phyloP scores from a whole-genome alignment of 768 basidiomycete genomes.

The Russula ochroleuca region DNA sequence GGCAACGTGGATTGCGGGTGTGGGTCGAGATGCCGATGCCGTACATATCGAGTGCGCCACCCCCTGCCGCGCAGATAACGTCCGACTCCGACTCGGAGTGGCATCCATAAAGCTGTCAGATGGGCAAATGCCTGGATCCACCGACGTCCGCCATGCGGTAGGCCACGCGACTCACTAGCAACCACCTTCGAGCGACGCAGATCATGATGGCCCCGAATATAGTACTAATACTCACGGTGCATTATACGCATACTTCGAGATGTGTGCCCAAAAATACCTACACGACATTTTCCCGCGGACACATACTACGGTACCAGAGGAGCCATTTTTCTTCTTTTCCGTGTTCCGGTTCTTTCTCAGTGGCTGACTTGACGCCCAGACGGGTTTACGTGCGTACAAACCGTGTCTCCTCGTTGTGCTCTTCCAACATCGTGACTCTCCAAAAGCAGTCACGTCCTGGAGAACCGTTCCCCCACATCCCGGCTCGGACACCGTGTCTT shows the following conservation, averaged over 20 bases:
- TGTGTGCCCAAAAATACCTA: not conserved
- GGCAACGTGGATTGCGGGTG: not conserved
- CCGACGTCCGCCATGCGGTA: not conserved
- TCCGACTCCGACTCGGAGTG: not conserved
- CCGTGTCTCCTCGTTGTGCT: not conserved
- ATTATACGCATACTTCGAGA: not conserved
- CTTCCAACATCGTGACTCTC: not conserved
- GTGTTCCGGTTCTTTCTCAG: slow-evolving; percentile 22
- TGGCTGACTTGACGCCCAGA: slow-evolving; percentile 22
- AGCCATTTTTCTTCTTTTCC: slow-evolving; percentile 12
- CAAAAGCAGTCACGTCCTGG: no score
- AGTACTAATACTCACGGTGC: not conserved
- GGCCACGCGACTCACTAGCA: not conserved
- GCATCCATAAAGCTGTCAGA: not conserved
- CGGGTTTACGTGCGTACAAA: slow-evolving; percentile 15
- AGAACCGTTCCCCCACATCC: no score
- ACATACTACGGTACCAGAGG: slow-evolving; percentile 2
- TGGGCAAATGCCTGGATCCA: not conserved
- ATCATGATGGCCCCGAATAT: not conserved
- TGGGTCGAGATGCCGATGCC: not conserved
- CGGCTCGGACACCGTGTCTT: slow-evolving; percentile 12
- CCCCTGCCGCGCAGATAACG: not conserved
- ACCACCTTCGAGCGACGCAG: not conserved
- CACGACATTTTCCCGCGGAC: no score
- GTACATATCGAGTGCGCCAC: not conserved